Conservation (phyloP, 306 rosid species). For the Senna tora region DNA sequence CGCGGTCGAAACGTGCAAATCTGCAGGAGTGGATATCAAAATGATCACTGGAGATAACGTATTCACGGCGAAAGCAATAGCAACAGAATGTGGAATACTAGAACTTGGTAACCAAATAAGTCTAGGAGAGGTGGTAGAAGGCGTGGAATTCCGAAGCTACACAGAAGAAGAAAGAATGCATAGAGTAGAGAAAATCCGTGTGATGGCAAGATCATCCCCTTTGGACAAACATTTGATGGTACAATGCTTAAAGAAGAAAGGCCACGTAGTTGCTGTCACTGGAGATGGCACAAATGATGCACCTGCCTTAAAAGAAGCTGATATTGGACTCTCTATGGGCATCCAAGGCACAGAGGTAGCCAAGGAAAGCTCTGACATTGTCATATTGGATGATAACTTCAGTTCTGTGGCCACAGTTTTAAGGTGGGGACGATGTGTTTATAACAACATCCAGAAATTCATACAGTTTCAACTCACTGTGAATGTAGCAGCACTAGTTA, state of each 20-base stretch:
- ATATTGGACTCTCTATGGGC: conserved; percentile 29
- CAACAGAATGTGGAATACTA: conserved; percentile 7
- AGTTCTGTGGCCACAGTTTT: background rate
- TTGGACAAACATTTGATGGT: conserved; percentile 13
- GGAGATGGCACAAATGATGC: conserved; percentile 36
- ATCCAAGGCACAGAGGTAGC: conserved; percentile 28
- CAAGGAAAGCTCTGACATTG: conserved; percentile 26
- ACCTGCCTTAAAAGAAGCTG: conserved; percentile 11
- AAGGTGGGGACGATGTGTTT: conserved; percentile 20
- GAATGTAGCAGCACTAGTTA: conserved; percentile 16
- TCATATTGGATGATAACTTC: conserved; percentile 25
- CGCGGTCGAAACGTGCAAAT: background rate
- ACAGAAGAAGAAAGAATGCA: background rate
- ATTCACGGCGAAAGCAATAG: conserved; percentile 11
- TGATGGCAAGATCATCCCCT: conserved; percentile 25
- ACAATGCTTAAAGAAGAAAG: background rate
- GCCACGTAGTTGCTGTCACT: conserved; percentile 18
- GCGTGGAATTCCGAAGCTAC: background rate
- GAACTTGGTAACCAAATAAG: background rate
- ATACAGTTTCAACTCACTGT: conserved; percentile 12
- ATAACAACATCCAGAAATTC: conserved; percentile 15
- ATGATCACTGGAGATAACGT: conserved; percentile 24
- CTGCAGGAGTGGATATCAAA: conserved; percentile 14
- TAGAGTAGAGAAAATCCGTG: background rate
- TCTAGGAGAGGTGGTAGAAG: background rate